Conservation (phyloP, 306 rosid species). For the Luffa aegyptiaca region DNA sequence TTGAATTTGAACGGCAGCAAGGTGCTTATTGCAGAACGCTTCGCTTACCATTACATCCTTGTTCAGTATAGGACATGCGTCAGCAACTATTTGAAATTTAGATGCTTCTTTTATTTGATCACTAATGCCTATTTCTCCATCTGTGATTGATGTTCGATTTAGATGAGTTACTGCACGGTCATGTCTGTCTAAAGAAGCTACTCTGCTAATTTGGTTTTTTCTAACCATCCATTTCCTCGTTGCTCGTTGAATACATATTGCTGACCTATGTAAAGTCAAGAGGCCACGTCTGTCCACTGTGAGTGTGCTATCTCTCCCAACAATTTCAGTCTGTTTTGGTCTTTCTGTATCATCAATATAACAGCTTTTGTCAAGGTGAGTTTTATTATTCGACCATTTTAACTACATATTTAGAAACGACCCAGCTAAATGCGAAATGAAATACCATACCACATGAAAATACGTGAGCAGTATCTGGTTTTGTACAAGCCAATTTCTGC, state of each 20-base stretch:
- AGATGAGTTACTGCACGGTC: conserved; percentile 22
- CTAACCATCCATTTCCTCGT: conserved; percentile 42
- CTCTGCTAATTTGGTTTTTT: conserved; percentile 22
- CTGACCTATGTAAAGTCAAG: conserved; percentile 37
- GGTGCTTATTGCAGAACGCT: conserved; percentile 24
- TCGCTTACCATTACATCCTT: background rate
- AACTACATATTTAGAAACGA: background rate
- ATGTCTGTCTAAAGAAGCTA: conserved; percentile 8
- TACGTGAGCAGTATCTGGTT: conserved; percentile 16
- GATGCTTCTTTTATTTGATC: conserved; percentile 33
- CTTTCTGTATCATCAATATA: conserved; percentile 32
- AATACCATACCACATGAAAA: conserved; percentile 30
- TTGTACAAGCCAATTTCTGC: conserved; percentile 21
- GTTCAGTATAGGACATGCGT: conserved; percentile 27
- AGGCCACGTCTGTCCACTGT: conserved; percentile 32
- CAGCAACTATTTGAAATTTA: conserved; percentile 37
- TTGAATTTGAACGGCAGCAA: conserved; percentile 54
- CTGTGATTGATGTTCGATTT: conserved; percentile 15
- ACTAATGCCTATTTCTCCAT: conserved; percentile 17
- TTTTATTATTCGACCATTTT: conserved; percentile 3
- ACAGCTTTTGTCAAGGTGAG: conserved; percentile 13
- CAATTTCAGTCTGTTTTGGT: conserved; percentile 24
- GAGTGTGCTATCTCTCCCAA: conserved; percentile 24
- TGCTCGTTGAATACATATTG: conserved; percentile 12
- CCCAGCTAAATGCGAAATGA: background rate